Conservation (phyloP, 78 protist genomes). For the Tieghemostelium lacteum region DNA sequence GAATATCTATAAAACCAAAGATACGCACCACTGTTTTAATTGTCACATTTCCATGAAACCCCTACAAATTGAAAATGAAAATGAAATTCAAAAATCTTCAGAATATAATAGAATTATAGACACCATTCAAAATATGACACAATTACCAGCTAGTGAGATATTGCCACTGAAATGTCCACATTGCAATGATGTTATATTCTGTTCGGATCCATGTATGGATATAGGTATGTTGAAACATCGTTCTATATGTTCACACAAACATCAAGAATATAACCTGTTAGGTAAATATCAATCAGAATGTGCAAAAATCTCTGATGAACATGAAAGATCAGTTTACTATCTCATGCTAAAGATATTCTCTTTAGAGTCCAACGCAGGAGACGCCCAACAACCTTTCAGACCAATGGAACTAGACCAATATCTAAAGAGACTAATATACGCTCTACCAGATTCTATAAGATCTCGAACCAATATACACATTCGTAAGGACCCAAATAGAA, state of each 20-base stretch:
- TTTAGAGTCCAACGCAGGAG: constrained; percentile 14
- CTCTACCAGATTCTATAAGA: neutral
- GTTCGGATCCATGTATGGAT: constrained; percentile 21
- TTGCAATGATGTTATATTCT: constrained; percentile 25
- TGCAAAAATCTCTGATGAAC: neutral
- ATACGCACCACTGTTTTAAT: constrained; percentile 46
- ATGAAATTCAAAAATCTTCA: constrained; percentile 4
- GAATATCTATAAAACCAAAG: constrained; percentile 2
- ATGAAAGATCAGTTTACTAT: neutral
- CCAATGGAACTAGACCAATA: constrained; percentile 20
- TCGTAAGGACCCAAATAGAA: neutral
- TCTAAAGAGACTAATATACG: constrained; percentile 8
- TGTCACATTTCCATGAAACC: constrained; percentile 55
- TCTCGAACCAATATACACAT: neutral
- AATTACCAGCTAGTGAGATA: constrained; percentile 20
- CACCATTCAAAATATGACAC: constrained; percentile 31
- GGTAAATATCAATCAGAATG: neutral
- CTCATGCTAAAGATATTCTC: constrained; percentile 22
- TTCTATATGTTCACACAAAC: neutral
- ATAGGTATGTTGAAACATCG: neutral
- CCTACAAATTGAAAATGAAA: constrained; percentile 18
- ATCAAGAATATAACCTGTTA: too few species aligned
- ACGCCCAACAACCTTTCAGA: constrained; percentile 16
- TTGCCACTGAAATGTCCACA: constrained; percentile 6
- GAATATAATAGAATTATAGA: constrained; percentile 36